Evolutionary conservation across 2,329 filamentous ascomycete genomes (phyloP).

Genomic region (Fusarium anthophilum): DNA sequence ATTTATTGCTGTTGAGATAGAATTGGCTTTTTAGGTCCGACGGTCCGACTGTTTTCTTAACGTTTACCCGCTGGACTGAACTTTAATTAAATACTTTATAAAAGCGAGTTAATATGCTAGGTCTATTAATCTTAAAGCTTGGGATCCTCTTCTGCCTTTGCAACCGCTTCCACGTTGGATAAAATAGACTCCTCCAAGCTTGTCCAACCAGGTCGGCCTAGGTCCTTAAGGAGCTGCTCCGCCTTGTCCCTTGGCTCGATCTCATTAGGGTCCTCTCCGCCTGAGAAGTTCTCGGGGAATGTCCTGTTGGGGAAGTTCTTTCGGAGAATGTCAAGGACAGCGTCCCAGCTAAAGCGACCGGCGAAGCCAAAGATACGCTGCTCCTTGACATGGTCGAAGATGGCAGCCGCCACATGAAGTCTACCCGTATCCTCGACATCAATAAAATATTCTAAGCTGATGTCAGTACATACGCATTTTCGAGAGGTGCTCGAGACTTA

Average conservation of each 20-base stretch:
- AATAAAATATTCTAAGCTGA: constrained; percentile 52
- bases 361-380: constrained; percentile 66
- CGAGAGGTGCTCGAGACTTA: neutral
- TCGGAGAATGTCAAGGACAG: constrained; percentile 46
- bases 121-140: neutral
- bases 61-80: rapidly evolving
- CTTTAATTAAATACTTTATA: neutral
- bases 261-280: constrained; percentile 16
- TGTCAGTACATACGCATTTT: neutral
- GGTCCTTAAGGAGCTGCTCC: constrained; percentile 6
- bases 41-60: rapidly evolving
- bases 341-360: constrained; percentile 56
- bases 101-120: neutral
- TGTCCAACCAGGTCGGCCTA: constrained; percentile 26
- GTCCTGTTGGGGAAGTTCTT: constrained; percentile 30
- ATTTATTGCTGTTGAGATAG: too few relatives aligned
- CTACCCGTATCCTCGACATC: constrained; percentile 60
- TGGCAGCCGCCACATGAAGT: constrained; percentile 62
- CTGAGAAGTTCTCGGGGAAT: constrained; percentile 38
- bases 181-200: constrained; percentile 15
- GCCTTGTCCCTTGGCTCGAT: constrained; percentile 23
- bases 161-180: neutral
- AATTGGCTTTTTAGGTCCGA: neutral
- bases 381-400: constrained; percentile 54
- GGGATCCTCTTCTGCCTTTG: neutral